A percentile compares a stretch with the other conserved stretches of the same genome.
Conservation (phyloP, 345 rosid genomes). For the Eucalyptus cloeziana region DNA sequence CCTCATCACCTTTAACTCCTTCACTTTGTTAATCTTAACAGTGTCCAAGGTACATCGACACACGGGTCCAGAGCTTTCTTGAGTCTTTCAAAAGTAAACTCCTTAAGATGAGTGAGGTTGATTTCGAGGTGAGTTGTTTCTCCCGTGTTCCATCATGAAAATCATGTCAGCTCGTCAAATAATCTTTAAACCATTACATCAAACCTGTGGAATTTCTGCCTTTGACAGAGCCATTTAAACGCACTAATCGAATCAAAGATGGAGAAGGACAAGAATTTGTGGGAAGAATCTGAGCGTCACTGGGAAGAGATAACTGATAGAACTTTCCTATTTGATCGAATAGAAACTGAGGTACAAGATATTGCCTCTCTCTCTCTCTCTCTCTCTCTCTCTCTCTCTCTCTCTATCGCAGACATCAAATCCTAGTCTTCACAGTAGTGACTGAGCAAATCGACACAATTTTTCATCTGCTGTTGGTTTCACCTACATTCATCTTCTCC, state of each 20-base stretch:
- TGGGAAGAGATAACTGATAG: slow-evolving; percentile 58
- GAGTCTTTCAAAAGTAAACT: slow-evolving; percentile 46
- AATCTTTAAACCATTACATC: neutral
- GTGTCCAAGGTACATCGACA: slow-evolving; percentile 71
- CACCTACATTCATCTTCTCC: neutral
- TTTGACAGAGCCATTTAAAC: slow-evolving; percentile 43
- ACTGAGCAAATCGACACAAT: neutral
- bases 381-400: neutral
- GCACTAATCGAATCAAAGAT: slow-evolving; percentile 75
- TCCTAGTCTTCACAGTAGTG: neutral
- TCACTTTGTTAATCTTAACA: slow-evolving; percentile 1
- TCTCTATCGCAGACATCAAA: neutral
- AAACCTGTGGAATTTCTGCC: neutral
- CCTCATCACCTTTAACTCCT: neutral
- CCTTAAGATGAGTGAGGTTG: slow-evolving; percentile 48
- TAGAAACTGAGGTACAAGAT: slow-evolving; percentile 47
- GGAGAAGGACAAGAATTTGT: slow-evolving; percentile 70
- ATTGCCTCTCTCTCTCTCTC: neutral
- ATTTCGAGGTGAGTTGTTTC: slow-evolving; percentile 49
- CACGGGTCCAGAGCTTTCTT: slow-evolving; percentile 60
- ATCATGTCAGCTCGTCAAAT: neutral
- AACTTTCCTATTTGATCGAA: slow-evolving; percentile 58
- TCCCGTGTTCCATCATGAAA: neutral
- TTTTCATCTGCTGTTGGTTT: neutral
- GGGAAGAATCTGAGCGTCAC: slow-evolving; percentile 57